Base-by-base conservation (phyloP, 1,284 basidiomycete genomes). In the Pseudomicrostroma phylloplanum region DNA sequence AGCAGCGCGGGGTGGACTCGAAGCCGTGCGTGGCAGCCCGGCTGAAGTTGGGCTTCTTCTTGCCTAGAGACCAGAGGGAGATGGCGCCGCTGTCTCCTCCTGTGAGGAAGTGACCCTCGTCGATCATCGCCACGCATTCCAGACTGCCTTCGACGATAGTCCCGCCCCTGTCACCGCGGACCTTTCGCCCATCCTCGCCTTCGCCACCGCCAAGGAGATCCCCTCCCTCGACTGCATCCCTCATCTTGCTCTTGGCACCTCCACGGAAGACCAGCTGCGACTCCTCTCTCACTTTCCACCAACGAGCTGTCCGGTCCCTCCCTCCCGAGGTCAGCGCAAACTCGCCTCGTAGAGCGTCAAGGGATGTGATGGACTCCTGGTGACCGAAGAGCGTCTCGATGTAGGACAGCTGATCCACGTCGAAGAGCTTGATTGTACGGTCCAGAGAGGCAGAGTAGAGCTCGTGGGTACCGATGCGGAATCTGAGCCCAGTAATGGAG, bases 301-400 rank as follows among this genome's bases (percentile, higher is more conserved):
- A 96, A 25, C 94, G 85, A 67, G 88, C 86, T 0, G 92, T 96
- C 71, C 92, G 89, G 82, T 99, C 94, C 26, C 92, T 83, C 0
- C 88, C 89, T 11, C 96, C 94, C 0, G 89, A 89, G 42, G 88
- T 92, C 9, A 97, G 86, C 9, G 89, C 90, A 0, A 88, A 86
- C 73, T 96, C 92, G 2, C 86, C 86, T 30, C 89, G 86, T 6
- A 98, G 84, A 1, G 90, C 84, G 67, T 92, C 90, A 1, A 99
- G 78, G 4, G 83, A 82, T 12, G 90, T 82, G 25, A 96, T 86
- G 23, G 86, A 84, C 76, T 97, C 94, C 82, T 98, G 96, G 77
- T 99, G 94, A 1, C 94, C 94, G 77, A 96, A 99, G 8, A 98
- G 83, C 12, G 94, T 97, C 79, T 99, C 96, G 62, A 97, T 88